phyloP scores from a whole-genome alignment of 2,329 filamentous ascomycete species.

The Cordyceps farinosa region DNA sequence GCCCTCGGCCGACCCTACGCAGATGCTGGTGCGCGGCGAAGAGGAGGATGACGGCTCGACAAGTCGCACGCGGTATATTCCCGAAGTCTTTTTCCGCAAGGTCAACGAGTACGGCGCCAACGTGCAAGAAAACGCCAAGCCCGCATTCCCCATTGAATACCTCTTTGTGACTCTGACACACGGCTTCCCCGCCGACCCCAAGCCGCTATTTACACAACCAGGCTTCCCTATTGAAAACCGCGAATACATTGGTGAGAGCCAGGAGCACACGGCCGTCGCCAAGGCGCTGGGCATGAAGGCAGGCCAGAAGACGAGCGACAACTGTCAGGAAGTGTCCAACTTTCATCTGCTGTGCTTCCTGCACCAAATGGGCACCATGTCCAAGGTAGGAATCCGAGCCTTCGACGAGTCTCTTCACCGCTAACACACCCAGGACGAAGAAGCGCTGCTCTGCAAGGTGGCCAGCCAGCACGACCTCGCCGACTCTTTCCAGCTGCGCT shows the following conservation, averaged over 20 bases:
- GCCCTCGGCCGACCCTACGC: conserved; percentile 84
- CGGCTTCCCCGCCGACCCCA: conserved; percentile 81
- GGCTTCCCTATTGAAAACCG: conserved; percentile 91
- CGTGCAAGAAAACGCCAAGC: conserved; percentile 96
- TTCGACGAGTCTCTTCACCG: conserved; percentile 14
- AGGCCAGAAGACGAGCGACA: conserved; percentile 57
- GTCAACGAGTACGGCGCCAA: conserved; percentile 97
- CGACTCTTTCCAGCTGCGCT: conserved; percentile 77
- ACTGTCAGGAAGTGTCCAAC: conserved; percentile 73
- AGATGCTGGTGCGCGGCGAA: conserved; percentile 93
- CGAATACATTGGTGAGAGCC: conserved; percentile 77
- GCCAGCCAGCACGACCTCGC: conserved; percentile 77
- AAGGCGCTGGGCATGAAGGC: conserved; percentile 63
- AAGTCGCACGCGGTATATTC: conserved; percentile 80
- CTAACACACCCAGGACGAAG: conserved; percentile 67
- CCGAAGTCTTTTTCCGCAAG: conserved; percentile 91
- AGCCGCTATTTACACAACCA: conserved; percentile 69
- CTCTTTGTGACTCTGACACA: conserved; percentile 93
- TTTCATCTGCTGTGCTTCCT: conserved; percentile 94
- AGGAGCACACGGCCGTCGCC: conserved; percentile 68
- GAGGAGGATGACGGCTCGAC: conserved; percentile 72
- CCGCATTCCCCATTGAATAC: conserved; percentile 94
- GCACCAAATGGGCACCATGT: conserved; percentile 73
- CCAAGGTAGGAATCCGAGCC: conserved; percentile 61
- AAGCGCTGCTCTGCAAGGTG: conserved; percentile 78